Percentiles rank a stretch among this genome's conserved stretches.
Evolutionary conservation across 805 yeast species (phyloP).

Genomic region (Starmerella tilneyi): DNA sequence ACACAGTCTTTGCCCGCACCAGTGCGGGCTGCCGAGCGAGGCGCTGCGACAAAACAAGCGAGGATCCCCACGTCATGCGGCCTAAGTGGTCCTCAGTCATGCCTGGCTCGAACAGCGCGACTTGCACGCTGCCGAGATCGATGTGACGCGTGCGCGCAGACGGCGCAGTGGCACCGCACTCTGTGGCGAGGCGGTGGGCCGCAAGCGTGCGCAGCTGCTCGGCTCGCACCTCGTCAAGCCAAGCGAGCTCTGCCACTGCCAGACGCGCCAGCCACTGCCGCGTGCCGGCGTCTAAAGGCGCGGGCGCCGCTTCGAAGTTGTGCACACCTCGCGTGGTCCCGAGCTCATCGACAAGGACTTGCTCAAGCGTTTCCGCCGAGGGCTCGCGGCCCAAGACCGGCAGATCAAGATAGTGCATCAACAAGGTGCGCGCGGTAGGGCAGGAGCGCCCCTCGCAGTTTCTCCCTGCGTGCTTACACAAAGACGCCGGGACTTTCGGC

Average conservation of each 20-base stretch:
- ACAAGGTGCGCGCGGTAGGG: no score
- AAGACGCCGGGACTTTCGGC: no score
- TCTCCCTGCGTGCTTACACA: not conserved
- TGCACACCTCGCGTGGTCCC: conserved; percentile 11
- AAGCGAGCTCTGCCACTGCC: conserved; percentile 32
- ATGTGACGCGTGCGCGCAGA: conserved; percentile 61
- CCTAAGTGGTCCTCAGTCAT: conserved; percentile 81
- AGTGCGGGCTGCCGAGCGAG: conserved; percentile 30
- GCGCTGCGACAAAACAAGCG: conserved; percentile 55
- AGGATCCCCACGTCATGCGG: conserved; percentile 92
- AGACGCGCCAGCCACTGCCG: conserved; percentile 31
- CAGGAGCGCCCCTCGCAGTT: no score
- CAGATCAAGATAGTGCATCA: conserved; percentile 28
- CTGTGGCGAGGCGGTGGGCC: conserved; percentile 60
- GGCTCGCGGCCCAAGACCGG: conserved; percentile 26
- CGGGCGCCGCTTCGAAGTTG: conserved; percentile 18
- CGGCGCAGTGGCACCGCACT: conserved; percentile 74
- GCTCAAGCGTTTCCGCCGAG: conserved; percentile 13
- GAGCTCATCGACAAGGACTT: conserved; percentile 13
- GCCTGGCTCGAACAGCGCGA: conserved; percentile 62
- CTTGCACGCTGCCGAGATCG: conserved; percentile 35
- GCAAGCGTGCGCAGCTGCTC: conserved; percentile 44
- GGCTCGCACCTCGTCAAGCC: conserved; percentile 35
- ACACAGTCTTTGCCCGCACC: conserved; percentile 26
- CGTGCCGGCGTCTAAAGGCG: conserved; percentile 22